Conservation (phyloP, 1,139 yeast genomes). For the Zygoascus hellenicus region DNA sequence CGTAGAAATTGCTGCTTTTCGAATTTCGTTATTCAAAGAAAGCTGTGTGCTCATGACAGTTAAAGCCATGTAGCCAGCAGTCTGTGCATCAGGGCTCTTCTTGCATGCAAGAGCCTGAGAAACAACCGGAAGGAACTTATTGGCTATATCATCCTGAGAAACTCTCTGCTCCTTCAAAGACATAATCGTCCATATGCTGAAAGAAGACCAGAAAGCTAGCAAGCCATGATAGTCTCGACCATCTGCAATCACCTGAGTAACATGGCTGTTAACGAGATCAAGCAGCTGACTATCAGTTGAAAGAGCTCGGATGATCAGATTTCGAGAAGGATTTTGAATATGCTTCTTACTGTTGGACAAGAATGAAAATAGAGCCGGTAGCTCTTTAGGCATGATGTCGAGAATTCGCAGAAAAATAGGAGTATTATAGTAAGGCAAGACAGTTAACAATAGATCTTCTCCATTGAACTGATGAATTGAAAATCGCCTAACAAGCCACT, state of each 20-base stretch:
- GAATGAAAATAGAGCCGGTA: conserved; percentile 75
- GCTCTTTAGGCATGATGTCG: conserved; percentile 54
- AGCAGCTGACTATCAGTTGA: conserved; percentile 59
- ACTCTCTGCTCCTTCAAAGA: conserved; percentile 38
- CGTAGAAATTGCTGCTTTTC: conserved; percentile 65
- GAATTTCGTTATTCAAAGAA: conserved; percentile 57
- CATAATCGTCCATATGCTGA: conserved; percentile 61
- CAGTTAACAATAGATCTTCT: conserved; percentile 62
- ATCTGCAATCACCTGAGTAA: conserved; percentile 44
- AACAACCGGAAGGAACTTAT: conserved; percentile 44
- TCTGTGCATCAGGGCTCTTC: conserved; percentile 56
- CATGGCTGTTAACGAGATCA: conserved; percentile 56
- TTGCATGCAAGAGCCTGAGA: conserved; percentile 30
- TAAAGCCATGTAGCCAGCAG: conserved; percentile 76
- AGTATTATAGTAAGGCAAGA: conserved; percentile 70
- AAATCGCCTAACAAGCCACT: conserved; percentile 93
- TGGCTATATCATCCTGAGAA: conserved; percentile 34
- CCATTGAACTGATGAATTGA: conserved; percentile 76
- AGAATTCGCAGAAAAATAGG: conserved; percentile 71
- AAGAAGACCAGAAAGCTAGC: conserved; percentile 71
- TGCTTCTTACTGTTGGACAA: conserved; percentile 61
- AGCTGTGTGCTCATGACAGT: conserved; percentile 72
- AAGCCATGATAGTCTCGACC: conserved; percentile 51
- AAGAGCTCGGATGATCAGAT: conserved; percentile 67
- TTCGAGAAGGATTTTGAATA: conserved; percentile 58